A percentile compares a stretch with the other conserved stretches of the same genome.
Conservation (phyloP, 2,329 filamentous ascomycete species). For the Ophiocordyceps sinensis region DNA sequence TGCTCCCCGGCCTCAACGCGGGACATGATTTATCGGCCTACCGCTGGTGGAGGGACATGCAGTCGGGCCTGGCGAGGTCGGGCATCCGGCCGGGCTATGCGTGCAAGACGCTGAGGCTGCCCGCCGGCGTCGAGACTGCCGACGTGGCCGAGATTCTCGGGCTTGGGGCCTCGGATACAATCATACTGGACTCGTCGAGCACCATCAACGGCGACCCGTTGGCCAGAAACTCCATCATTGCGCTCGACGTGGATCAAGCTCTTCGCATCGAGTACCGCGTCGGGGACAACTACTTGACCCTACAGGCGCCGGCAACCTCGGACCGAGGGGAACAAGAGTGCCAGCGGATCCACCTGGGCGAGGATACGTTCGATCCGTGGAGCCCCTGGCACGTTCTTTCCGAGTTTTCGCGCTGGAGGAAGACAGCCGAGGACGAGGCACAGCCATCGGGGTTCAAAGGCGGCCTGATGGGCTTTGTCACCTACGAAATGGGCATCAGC, state of each 20-base stretch:
- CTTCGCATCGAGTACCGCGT: constrained; percentile 42
- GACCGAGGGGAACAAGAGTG: constrained; percentile 10
- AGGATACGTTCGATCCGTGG: constrained; percentile 13
- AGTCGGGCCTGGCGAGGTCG: constrained; percentile 13
- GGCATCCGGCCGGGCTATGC: constrained; percentile 19
- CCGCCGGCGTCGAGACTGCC: constrained; percentile 31
- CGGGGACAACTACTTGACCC: constrained; percentile 24
- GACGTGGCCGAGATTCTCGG: constrained; percentile 39
- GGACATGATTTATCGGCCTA: constrained; percentile 7
- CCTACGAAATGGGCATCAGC: constrained; percentile 65
- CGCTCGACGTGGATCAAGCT: constrained; percentile 43
- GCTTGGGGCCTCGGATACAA: constrained; percentile 25
- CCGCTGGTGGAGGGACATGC: constrained; percentile 10
- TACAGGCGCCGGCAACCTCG: constrained; percentile 11
- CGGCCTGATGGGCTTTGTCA: constrained; percentile 71
- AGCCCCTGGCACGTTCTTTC: constrained; percentile 37
- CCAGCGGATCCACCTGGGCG: constrained; percentile 11
- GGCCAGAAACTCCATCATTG: constrained; percentile 58
- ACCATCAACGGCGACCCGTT: constrained; percentile 27
- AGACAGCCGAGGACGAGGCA: constrained; percentile 5
- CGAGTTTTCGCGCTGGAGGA: constrained; percentile 23
- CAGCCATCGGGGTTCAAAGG: constrained; percentile 51
- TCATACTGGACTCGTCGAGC: constrained; percentile 47
- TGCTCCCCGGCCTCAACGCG: constrained; percentile 5
- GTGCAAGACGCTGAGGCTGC: constrained; percentile 27